Base-by-base conservation (phyloP, 345 rosid genomes). In the Cochlearia excelsa region DNA sequence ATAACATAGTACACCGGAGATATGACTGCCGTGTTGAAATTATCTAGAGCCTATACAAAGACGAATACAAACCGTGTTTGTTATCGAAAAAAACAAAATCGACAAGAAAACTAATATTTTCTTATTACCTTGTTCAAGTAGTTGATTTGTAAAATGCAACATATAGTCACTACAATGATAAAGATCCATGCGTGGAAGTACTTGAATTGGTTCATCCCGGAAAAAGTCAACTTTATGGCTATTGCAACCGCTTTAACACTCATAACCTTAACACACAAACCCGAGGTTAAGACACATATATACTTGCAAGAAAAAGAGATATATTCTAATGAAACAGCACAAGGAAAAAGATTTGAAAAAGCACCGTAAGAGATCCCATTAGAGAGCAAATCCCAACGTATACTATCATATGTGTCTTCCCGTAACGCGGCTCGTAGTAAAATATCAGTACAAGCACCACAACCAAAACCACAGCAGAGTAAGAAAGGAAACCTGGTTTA, bases 311-410 rank as follows among this genome's bases (percentile, higher is more conserved):
- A 10, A 26, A 1, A 30, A 30, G 26, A 5, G 38, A 61, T 50
- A n/a, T 52, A 16, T 16, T 16, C 23, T 16, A 16, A 16, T 39
- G 6, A 53, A 54, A 52, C 9, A 29, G 40, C 54, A 26, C n/a
- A 67, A 30, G 27, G 27, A 42, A 34, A 16, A 16, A 16, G 23
- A 16, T 16, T 16, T 16, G 23, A 16, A 34, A 34, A 51, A 88
- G 26, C 51, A 91, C 96, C 81, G 95, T 91, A 11, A 91, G 82
- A 49, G 98, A 91, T n/a, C 96, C 98, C 90, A 83, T 91, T 34
- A 88, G 78, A 41, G 98, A 91, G 88, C 98, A 91, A 65, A 91
- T 82, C 65, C 95, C 95, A 26, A 91, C 81, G 72, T 88, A 91
- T 46, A 88, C 79, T 48, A 91, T 47, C 92, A 91, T 38, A 77